These are phyloP conservation scores for Hygrophorus russula DNA, from an alignment of 768 basidiomycete genomes.

Conservation along the genomic window DNA sequence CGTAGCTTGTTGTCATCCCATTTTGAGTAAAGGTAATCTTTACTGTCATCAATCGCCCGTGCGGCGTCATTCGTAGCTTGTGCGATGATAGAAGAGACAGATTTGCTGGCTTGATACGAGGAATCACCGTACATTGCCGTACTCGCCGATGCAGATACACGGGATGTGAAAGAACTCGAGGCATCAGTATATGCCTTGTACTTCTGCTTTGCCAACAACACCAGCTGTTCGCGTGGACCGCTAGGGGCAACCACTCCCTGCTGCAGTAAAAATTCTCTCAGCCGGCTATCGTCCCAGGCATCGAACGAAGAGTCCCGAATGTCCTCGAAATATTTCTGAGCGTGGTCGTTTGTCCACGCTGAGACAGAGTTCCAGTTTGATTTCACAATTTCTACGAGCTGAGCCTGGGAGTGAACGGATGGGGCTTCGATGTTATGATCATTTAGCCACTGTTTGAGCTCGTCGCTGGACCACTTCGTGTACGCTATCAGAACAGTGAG, in stretches of 20 bases:
- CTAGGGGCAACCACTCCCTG: slow-evolving; percentile 80
- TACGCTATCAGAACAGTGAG: slow-evolving; percentile 21
- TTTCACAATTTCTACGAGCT: slow-evolving; percentile 37
- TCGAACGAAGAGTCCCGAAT: slow-evolving; percentile 57
- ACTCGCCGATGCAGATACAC: slow-evolving; percentile 23
- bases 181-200: slow-evolving; percentile 51
- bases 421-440: slow-evolving; percentile 52
- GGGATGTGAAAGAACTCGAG: slow-evolving; percentile 40
- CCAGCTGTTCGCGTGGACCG: slow-evolving; percentile 69
- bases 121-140: slow-evolving; percentile 40
- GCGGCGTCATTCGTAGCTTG: slow-evolving; percentile 43
- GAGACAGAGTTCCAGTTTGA: slow-evolving; percentile 47
- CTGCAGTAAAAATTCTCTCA: slow-evolving; percentile 76
- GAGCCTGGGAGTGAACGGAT: slow-evolving; percentile 26
- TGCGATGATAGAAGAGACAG: slow-evolving; percentile 29
- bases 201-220: slow-evolving; percentile 64
- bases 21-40: slow-evolving; percentile 81
- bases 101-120: slow-evolving; percentile 26
- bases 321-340: slow-evolving; percentile 51
- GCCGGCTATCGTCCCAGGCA: slow-evolving; percentile 72
- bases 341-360: slow-evolving; percentile 55
- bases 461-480: slow-evolving; percentile 46
- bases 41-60: slow-evolving; percentile 52
- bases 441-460: slow-evolving; percentile 61
- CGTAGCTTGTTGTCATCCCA: slow-evolving; percentile 79